Percentiles rank a stretch among this genome's conserved stretches.
Conservation (phyloP, 352 stramenopile species). For the Plasmopara halstedii region DNA sequence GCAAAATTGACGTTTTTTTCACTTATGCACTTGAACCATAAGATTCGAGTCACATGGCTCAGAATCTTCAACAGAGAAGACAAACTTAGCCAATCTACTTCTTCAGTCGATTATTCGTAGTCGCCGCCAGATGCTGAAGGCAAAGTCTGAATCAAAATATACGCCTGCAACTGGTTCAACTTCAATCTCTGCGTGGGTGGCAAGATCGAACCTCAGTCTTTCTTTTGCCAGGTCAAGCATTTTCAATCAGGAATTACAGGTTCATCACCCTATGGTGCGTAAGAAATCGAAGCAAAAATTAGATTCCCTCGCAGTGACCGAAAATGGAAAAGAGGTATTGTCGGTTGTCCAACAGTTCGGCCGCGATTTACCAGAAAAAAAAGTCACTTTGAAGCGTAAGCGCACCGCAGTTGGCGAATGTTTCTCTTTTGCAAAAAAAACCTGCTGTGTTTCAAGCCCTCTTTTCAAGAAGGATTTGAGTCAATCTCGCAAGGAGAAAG, state of each 20-base stretch:
- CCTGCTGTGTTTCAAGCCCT: neutral
- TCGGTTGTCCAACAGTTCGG: constrained; percentile 11
- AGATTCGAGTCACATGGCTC: constrained; percentile 36
- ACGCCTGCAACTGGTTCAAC: constrained; percentile 11
- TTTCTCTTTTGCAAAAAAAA: neutral
- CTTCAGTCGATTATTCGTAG: constrained; percentile 66
- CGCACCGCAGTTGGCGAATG: constrained; percentile 2
- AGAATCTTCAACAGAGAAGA: constrained; percentile 18
- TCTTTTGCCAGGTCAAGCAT: constrained; percentile 15
- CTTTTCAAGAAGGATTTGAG: constrained; percentile 5
- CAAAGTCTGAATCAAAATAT: constrained; percentile 26
- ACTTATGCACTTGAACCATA: constrained; percentile 1
- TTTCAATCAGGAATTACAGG: constrained; percentile 2
- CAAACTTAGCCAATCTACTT: constrained; percentile 34
- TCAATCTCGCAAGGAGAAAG: constrained; percentile 13
- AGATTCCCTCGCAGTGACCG: constrained; percentile 6
- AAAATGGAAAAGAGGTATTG: constrained; percentile 17
- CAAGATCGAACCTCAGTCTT: constrained; percentile 24
- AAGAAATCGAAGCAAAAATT: constrained; percentile 30
- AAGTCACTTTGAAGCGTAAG: constrained; percentile 23
- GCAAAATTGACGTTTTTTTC: constrained; percentile 7
- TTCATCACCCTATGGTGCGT: constrained; percentile 57
- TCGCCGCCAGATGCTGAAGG: constrained; percentile 68
- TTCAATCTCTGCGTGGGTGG: constrained; percentile 33
- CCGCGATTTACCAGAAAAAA: constrained; percentile 1